These are phyloP conservation scores for Aureobasidium leucospermi DNA, from an alignment of 2,329 filamentous ascomycete species.

Conservation along the genomic window DNA sequence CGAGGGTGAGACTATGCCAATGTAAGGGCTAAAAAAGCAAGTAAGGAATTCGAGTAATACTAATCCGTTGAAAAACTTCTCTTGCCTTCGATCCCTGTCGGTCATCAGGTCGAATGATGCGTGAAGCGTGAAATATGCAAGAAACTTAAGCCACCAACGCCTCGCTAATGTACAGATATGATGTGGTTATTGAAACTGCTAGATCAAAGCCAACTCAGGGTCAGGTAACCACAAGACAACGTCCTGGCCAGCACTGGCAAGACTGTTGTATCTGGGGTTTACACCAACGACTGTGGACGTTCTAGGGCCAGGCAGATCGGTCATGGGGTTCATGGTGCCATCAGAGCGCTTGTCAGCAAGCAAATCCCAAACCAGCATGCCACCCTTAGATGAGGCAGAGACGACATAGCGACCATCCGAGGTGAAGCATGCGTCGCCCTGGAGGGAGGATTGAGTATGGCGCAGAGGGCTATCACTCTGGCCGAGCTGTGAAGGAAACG, in stretches of 20 bases:
- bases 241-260: conserved; percentile 84
- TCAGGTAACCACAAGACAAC: conserved; percentile 44
- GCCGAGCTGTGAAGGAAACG: conserved; percentile 14
- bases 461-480: conserved; percentile 14
- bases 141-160: conserved; percentile 10
- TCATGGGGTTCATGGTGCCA: conserved; percentile 54
- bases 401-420: conserved; percentile 86
- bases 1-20: neutral
- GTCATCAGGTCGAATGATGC: neutral
- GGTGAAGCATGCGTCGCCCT: conserved; percentile 78
- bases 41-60: too few relatives aligned
- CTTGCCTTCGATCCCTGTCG: neutral
- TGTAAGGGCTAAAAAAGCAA: too few relatives aligned
- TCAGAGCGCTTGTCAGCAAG: conserved; percentile 48
- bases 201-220: conserved; percentile 26
- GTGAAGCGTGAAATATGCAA: neutral
- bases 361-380: conserved; percentile 82
- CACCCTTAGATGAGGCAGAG: conserved; percentile 63
- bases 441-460: conserved; percentile 25
- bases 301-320: conserved; percentile 55
- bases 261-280: conserved; percentile 86
- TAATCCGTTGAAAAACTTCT: too few relatives aligned
- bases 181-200: neutral
- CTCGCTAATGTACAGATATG: conserved; percentile 6
- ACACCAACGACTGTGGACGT: conserved; percentile 72